Evolutionary conservation across 2,329 filamentous ascomycete species (phyloP).

Genomic region (Falciphora oryzae): DNA sequence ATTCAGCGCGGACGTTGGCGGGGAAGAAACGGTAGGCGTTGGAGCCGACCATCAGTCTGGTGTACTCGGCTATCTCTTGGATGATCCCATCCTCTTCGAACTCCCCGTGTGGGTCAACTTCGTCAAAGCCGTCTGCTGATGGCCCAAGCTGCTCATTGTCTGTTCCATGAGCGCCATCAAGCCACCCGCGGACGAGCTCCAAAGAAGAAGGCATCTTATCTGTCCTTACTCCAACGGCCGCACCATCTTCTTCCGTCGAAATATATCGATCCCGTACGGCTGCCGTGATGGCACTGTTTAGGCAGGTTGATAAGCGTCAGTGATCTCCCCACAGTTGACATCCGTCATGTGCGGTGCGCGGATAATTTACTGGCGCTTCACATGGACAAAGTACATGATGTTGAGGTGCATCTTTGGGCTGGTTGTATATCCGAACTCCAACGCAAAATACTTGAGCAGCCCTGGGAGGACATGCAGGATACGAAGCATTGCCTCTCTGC

Average conservation of each 20-base stretch:
- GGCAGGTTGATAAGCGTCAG: no score
- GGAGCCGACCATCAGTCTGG: background rate
- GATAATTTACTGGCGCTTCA: background rate
- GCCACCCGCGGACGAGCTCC: background rate
- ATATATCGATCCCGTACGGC: background rate
- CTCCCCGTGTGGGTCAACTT: background rate
- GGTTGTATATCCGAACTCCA: background rate
- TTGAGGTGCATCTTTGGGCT: background rate
- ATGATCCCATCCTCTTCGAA: background rate
- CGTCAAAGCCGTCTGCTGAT: background rate
- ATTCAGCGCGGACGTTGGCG: background rate
- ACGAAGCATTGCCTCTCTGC: background rate
- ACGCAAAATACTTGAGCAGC: background rate
- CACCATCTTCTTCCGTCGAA: background rate
- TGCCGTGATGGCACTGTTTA: background rate
- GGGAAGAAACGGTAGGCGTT: background rate
- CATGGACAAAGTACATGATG: slow-evolving; percentile 3
- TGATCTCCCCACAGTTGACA: background rate
- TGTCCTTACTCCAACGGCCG: background rate
- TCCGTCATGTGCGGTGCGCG: background rate
- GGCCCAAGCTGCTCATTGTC: background rate
- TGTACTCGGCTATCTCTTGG: background rate
- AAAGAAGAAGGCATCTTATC: background rate
- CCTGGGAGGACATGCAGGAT: background rate
- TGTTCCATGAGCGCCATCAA: background rate